phyloP scores from a whole-genome alignment of 1,284 basidiomycete species.

The Fomitiporia mediterranea region DNA sequence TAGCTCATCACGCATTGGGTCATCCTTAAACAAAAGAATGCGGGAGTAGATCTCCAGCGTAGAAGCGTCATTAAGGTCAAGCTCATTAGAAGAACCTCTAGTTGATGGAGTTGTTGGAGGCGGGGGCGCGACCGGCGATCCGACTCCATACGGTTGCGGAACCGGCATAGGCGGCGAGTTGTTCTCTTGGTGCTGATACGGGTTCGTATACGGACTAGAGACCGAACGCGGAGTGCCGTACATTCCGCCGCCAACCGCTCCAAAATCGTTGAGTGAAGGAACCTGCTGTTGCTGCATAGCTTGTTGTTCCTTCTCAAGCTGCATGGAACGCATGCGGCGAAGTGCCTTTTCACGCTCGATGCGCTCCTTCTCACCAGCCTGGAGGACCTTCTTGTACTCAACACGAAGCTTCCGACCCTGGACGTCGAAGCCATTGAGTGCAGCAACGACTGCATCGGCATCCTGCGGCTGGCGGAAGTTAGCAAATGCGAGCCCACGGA shows the following conservation, averaged over 20 bases:
- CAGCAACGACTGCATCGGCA: constrained; percentile 93
- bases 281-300: constrained; percentile 35
- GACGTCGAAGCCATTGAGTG: constrained; percentile 92
- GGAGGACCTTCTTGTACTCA: constrained; percentile 99
- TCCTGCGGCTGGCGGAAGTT: constrained; percentile 92
- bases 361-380: constrained; percentile 97
- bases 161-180: constrained; percentile 59
- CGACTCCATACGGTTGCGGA: constrained; percentile 49
- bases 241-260: constrained; percentile 41
- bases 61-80: constrained; percentile 94
- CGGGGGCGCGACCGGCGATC: constrained; percentile 40
- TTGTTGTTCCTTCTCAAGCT: constrained; percentile 77
- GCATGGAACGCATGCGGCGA: constrained; percentile 95
- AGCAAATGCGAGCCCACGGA: constrained; percentile 97
- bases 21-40: constrained; percentile 96
- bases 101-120: constrained; percentile 56
- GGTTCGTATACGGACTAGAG: constrained; percentile 41
- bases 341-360: constrained; percentile 99
- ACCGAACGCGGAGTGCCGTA: constrained; percentile 65
- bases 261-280: constrained; percentile 59
- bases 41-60: constrained; percentile 97
- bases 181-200: constrained; percentile 52
- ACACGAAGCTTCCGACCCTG: constrained; percentile 98
- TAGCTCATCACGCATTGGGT: constrained; percentile 95
- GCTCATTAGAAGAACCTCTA: constrained; percentile 53